phyloP scores from a whole-genome alignment of 2,329 filamentous ascomycete genomes.

The Rutstroemia sp. region DNA sequence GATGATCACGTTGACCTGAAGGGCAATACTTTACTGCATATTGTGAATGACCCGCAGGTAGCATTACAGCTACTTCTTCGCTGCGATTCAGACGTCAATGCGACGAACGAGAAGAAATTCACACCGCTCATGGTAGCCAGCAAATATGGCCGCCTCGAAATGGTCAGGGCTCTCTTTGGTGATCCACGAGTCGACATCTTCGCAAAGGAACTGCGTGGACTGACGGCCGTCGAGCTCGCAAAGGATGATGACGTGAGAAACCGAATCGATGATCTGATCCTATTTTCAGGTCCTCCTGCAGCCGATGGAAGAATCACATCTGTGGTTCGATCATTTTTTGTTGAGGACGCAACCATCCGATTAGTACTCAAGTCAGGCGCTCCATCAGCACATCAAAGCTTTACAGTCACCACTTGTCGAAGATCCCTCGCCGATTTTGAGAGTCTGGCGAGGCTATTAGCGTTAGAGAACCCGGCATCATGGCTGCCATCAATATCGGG shows the following conservation, averaged over 20 bases:
- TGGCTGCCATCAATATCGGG: slow-evolving; percentile 80
- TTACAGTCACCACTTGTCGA: slow-evolving; percentile 90
- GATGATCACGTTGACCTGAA: slow-evolving; percentile 90
- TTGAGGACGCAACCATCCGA: slow-evolving; percentile 89
- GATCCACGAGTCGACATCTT: slow-evolving; percentile 82
- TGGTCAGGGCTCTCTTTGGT: slow-evolving; percentile 80
- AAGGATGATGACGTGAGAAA: slow-evolving; percentile 98
- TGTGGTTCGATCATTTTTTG: slow-evolving; percentile 91
- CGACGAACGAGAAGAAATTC: slow-evolving; percentile 88
- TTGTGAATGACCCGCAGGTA: slow-evolving; percentile 78
- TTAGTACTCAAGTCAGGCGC: slow-evolving; percentile 92
- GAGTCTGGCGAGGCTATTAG: slow-evolving; percentile 74
- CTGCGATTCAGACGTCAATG: slow-evolving; percentile 94
- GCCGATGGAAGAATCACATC: slow-evolving; percentile 79
- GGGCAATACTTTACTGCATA: slow-evolving; percentile 92
- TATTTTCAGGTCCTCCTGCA: slow-evolving; percentile 68
- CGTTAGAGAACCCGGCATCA: slow-evolving; percentile 86
- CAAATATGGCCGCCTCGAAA: slow-evolving; percentile 93
- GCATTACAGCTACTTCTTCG: slow-evolving; percentile 68
- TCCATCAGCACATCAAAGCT: slow-evolving; percentile 71
- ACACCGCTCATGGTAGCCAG: slow-evolving; percentile 96
- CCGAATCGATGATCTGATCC: slow-evolving; percentile 85
- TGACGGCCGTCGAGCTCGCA: slow-evolving; percentile 91
- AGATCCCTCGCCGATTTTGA: slow-evolving; percentile 86
- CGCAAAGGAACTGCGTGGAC: slow-evolving; percentile 74